phyloP scores from a whole-genome alignment of 2,329 filamentous ascomycete species.

The Penicillium olsonii region DNA sequence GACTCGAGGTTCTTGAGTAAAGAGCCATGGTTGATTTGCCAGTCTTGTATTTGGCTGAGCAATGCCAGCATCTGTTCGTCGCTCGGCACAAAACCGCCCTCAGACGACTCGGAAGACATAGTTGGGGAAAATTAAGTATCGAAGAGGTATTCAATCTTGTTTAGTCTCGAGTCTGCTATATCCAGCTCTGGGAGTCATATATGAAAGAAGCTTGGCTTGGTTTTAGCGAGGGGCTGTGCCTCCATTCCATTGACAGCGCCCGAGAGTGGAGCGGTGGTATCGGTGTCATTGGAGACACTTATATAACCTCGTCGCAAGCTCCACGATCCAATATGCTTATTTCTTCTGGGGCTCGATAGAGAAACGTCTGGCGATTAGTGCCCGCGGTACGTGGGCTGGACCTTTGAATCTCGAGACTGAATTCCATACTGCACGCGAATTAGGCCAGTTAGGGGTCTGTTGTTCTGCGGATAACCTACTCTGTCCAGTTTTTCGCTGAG shows the following conservation, averaged over 20 bases:
- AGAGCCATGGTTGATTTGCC: conserved; percentile 45
- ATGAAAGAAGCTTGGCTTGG: neutral
- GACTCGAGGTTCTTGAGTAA: conserved; percentile 38
- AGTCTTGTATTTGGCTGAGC: conserved; percentile 32
- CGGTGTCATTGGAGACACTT: neutral
- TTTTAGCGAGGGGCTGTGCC: neutral
- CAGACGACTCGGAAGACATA: neutral
- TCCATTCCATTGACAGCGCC: neutral
- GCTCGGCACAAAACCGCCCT: neutral
- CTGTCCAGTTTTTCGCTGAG: no score
- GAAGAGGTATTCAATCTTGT: neutral
- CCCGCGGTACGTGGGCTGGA: no score
- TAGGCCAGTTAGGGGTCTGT: no score
- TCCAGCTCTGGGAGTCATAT: no score
- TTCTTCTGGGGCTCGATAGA: no score
- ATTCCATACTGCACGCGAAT: no score
- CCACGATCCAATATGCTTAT: no score
- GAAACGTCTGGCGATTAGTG: no score
- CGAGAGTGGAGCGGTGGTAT: neutral
- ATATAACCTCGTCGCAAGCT: no score
- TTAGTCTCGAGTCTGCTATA: neutral
- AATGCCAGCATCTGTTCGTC: neutral
- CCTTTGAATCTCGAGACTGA: no score
- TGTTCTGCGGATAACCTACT: no score
- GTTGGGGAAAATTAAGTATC: neutral